A percentile compares a stretch with the other conserved stretches of the same genome.
Evolutionary conservation across 2,329 filamentous ascomycete genomes (phyloP).

Genomic region (Xylariaceae sp.): DNA sequence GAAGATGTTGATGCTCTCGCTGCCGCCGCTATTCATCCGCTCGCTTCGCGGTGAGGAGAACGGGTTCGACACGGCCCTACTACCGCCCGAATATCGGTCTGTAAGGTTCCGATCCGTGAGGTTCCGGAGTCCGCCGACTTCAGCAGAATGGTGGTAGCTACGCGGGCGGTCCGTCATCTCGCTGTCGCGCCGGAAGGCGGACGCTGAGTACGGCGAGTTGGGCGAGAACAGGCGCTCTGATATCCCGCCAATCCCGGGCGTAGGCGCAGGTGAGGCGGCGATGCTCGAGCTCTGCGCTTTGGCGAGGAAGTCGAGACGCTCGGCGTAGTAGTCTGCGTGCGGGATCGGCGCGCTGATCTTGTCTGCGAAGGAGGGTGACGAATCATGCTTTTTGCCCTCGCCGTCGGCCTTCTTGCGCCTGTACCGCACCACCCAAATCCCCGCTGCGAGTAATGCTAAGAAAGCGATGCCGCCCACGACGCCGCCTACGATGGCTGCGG

Average conservation of each 20-base stretch:
- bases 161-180: slow-evolving; percentile 22
- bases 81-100: slow-evolving; percentile 10
- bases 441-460: slow-evolving; percentile 16
- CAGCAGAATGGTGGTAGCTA: slow-evolving; percentile 29
- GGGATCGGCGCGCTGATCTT: slow-evolving; percentile 29
- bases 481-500: slow-evolving; percentile 30
- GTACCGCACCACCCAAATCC: slow-evolving; percentile 18
- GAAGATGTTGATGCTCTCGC: slow-evolving; percentile 29
- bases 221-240: slow-evolving; percentile 20
- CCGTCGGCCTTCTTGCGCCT: slow-evolving; percentile 18
- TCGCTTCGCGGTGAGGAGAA: slow-evolving; percentile 3
- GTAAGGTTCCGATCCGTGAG: slow-evolving; percentile 27
- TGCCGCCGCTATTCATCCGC: slow-evolving; percentile 19
- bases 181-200: slow-evolving; percentile 21
- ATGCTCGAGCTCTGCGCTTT: slow-evolving; percentile 23
- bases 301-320: slow-evolving; percentile 28
- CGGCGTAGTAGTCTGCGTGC: slow-evolving; percentile 24
- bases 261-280: slow-evolving; percentile 16
- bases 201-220: slow-evolving; percentile 23
- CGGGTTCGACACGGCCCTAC: neutral
- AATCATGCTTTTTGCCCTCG: slow-evolving; percentile 10
- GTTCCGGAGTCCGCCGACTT: slow-evolving; percentile 25
- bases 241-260: neutral
- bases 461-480: slow-evolving; percentile 26
- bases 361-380: slow-evolving; percentile 26